Evolutionary conservation across 2,329 filamentous ascomycete species (phyloP), one percentile per base, ranked within the genome.

Genomic region (Curvularia sp.): DNA sequence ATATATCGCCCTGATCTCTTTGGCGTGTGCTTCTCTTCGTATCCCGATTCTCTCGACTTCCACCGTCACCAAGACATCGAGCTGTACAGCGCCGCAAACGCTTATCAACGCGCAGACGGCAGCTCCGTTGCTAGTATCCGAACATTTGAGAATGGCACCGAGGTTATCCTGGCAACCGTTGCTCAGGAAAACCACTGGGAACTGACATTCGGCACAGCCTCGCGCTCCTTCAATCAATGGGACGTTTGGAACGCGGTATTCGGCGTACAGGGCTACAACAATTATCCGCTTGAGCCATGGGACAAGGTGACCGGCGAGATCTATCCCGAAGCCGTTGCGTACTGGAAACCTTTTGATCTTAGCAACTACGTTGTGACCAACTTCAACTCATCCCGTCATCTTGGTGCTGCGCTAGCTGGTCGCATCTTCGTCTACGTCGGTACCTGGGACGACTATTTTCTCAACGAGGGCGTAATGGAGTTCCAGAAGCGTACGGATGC

Each of bases 221-320:
- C 73, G 0, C 74, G 76, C 30, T 77, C 74, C 1, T 66, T 57
- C 27, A 62, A 68, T 18, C 76, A 78, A 49, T 77, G 75, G 75
- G 76, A 78, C 53, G 42, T 76, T 15, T 78, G 76, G 76, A 72
- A 76, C 27, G 73, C 75, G 8, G 74, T 78, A 1, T 78, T 77
- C 23, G 72, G 74, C 7, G 70, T 68, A 0, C 76, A 78, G 45
- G 76, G 75, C 4, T 67, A 70, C 43, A 78, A 78, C 60, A 65
- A 69, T 36, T 78, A 78, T 47, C 76, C 76, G 8, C 71, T 78
- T 7, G 75, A 75, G 59, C 69, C 77, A 0, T 78, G 77, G 77
- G 72, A 78, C 57, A 78, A 78, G 53, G 73, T 77, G 25, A 77
- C 75, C 0, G 76, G 76, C 13, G 74, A 78, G 32, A 75, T 78